Base-by-base conservation (phyloP, 2,329 filamentous ascomycete genomes). In the Aspergillus cejpii region DNA sequence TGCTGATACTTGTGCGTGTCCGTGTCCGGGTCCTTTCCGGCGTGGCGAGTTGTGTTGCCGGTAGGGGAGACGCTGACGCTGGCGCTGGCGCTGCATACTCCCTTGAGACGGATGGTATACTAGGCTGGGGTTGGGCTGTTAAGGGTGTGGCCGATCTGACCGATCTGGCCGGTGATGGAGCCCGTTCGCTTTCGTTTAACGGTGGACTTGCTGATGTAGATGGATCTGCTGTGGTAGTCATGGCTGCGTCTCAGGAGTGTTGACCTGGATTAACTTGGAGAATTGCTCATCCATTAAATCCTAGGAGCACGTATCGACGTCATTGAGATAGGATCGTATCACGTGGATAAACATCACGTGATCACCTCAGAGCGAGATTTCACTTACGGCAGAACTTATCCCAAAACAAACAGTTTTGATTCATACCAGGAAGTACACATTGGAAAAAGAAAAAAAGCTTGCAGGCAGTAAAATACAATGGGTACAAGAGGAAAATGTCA, bases 391-490 rank as follows among this genome's bases (percentile, higher is more conserved):
- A n/a, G 31, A 34, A 6, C 14, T 11, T 17, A 34, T n/a, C 17
- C 21, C 17, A 24, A 33, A 38, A 46, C 41, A 44, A 24, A 43
- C 43, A 39, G 20, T 39, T 39, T 43, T 17, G 31, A 11, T 17
- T 15, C 31, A 11, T 45, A 49, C n/a, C n/a, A 51, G 44, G 51
- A 59, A 59, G 50, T 53, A 58, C 41, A 58, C 41, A 50, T 55
- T 55, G 50, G 55, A 64, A 64, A 66, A 62, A 57, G 58, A 62
- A 64, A 64, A 62, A 61, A 60, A 66, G 64, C 63, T 69, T 66
- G 65, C 67, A 69, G 65, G 65, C 64, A 70, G 65, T 72, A 72
- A 70, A 71, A 61, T 72, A 72, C 69, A 71, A 68, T 63, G 64
- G 66, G 63, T 64, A 65, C 59, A 70, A 63, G 60, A 67, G 63